These are phyloP conservation scores for Aplosporella prunicola DNA, from an alignment of 2,329 filamentous ascomycete species.

Conservation along the genomic window DNA sequence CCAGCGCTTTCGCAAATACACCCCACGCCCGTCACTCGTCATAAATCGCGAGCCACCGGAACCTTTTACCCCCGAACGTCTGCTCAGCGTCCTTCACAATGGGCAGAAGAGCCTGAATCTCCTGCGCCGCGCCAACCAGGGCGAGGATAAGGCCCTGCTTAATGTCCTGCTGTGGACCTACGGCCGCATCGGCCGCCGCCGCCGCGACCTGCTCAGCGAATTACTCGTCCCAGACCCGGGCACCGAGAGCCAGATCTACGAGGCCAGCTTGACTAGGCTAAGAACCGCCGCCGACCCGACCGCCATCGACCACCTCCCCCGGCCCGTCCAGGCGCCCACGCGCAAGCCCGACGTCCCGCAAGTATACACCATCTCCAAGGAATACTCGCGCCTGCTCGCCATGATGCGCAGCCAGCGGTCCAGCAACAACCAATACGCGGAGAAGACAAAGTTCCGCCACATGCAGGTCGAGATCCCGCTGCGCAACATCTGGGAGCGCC, in stretches of 20 bases:
- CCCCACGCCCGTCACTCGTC: conserved; percentile 16
- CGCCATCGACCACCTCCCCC: too few relatives aligned
- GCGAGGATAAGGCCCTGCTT: conserved; percentile 41
- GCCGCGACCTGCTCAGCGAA: conserved; percentile 36
- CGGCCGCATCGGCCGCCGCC: conserved; percentile 45
- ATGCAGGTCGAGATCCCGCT: conserved; percentile 28
- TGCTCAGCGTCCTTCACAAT: conserved; percentile 4
- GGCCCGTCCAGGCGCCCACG: background rate
- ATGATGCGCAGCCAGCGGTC: conserved; percentile 20
- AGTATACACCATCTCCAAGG: conserved; percentile 18
- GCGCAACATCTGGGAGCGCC: conserved; percentile 37
- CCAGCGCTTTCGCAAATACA: conserved; percentile 39
- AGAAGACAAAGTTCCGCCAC: conserved; percentile 19
- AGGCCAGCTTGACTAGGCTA: too few relatives aligned
- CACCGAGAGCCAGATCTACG: background rate
- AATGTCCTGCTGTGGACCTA: conserved; percentile 48
- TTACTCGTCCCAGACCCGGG: conserved; percentile 4
- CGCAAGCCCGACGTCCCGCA: background rate
- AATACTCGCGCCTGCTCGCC: conserved; percentile 22
- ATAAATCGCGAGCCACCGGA: conserved; percentile 9
- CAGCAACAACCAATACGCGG: conserved; percentile 14
- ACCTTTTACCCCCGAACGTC: conserved; percentile 6
- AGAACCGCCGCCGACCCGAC: too few relatives aligned
- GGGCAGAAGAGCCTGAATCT: conserved; percentile 31
- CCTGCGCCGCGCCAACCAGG: conserved; percentile 47